Evolutionary conservation across 768 basidiomycete genomes (phyloP), one percentile per base, ranked within the genome.

Genomic region (Auricularia heimuer): DNA sequence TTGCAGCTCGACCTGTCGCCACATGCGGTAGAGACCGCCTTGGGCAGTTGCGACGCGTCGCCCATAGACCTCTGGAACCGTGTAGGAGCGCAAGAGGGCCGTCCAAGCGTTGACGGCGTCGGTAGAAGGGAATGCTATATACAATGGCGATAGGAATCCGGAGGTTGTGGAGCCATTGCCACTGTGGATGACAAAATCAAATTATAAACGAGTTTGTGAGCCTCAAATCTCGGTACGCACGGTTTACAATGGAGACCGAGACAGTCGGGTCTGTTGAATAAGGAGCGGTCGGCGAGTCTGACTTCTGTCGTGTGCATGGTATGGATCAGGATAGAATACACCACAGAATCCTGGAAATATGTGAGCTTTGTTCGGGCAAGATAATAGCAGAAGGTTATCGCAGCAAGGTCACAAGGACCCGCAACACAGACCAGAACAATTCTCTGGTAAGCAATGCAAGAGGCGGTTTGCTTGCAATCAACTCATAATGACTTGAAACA

Each of bases 21-120:
- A 94, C 83, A 94, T 89, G 64, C 92, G 86, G 75, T 90, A 92
- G 11, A 89, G 83, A 6, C 91, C 91, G 54, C 87, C 89, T 66
- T 86, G 86, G 62, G 74, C 70, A 24, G 83, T 79, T 45, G 78
- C 77, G 68, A 80, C 77, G 72, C 80, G 64, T 42, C 37, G 18
- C 24, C 88, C 90, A 71, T 92, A 90, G 64, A 88, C 83, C 74
- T 93, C 92, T 1, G 90, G 87, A 62, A 82, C 81, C 12, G 93
- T 87, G 73, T 89, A 92, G 3, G 92, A 90, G 65, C 86, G 85
- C 64, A 94, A 78, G 62, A 94, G 83, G 29, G 87, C 85, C 61
- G 90, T 79, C 92, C 93, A 95, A 2, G 86, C 84, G 68, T 86
- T 82, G 69, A 84, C 83, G 6, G 78, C 74, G 63, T 91, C 88